Evolutionary conservation across 208 protist species (phyloP).

Genomic region (Acanthamoeba healyi): DNA sequence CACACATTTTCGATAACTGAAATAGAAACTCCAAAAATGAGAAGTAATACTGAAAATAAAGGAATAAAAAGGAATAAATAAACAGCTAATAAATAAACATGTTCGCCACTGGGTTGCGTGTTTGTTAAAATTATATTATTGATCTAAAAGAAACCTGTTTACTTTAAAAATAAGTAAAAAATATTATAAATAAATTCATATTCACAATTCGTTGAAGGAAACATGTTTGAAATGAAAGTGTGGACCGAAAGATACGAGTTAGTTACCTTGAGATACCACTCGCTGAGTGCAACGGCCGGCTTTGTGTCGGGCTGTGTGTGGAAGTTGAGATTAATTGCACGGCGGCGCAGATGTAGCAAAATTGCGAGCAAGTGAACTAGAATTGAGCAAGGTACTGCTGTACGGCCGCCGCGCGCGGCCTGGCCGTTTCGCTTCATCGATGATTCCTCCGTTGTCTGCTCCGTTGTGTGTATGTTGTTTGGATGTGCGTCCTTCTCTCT

Average conservation of each 20-base stretch:
- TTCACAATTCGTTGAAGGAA: too few species aligned
- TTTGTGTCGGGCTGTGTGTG: neutral
- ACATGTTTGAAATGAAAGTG: neutral
- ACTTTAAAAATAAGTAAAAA: neutral
- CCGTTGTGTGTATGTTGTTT: neutral
- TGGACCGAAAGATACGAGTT: too few species aligned
- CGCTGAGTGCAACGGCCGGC: conserved; percentile 15
- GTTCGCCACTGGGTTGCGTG: too few species aligned
- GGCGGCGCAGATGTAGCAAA: too few species aligned
- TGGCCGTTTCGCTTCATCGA: conserved; percentile 44
- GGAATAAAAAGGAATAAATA: neutral
- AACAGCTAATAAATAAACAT: neutral
- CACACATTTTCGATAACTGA: too few species aligned
- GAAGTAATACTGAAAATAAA: neutral
- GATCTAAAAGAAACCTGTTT: too few species aligned
- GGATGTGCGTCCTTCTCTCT: neutral
- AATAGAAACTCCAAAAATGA: neutral
- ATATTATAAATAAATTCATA: neutral
- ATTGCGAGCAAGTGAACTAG: neutral
- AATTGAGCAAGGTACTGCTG: neutral
- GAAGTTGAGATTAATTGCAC: too few species aligned
- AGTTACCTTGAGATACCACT: conserved; percentile 57
- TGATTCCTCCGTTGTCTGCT: neutral
- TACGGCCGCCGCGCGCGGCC: neutral
- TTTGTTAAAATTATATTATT: too few species aligned